Conservation (phyloP, 148 eudicot species). For the Cornus controversa region DNA sequence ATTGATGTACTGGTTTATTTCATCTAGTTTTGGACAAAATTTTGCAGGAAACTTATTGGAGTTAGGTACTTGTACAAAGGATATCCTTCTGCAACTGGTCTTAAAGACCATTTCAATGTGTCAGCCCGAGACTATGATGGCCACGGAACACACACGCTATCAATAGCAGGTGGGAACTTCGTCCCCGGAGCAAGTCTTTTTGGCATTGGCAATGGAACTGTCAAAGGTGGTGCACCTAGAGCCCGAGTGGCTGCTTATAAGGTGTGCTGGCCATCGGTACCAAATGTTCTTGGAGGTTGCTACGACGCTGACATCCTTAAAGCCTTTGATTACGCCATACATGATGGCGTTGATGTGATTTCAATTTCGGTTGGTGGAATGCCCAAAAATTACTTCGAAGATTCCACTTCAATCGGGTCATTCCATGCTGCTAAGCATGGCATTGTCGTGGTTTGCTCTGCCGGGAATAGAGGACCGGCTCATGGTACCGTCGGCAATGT, state of each 20-base stretch:
- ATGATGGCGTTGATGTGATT: too few relatives aligned
- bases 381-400: conserved; percentile 26
- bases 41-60: too few relatives aligned
- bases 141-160: conserved; percentile 15
- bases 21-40: too few relatives aligned
- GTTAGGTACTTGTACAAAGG: too few relatives aligned
- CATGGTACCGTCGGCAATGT: conserved; percentile 36
- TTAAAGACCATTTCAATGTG: too few relatives aligned
- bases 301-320: conserved; percentile 43
- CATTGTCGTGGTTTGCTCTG: conserved; percentile 51
- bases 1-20: too few relatives aligned
- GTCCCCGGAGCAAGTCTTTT: background rate
- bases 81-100: background rate
- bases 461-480: conserved; percentile 52
- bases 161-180: conserved; percentile 9
- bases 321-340: conserved; percentile 33
- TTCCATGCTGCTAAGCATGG: conserved; percentile 53
- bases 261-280: conserved; percentile 53
- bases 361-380: conserved; percentile 43
- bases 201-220: conserved; percentile 35
- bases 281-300: conserved; percentile 28
- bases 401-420: conserved; percentile 43
- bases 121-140: conserved; percentile 1
- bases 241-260: conserved; percentile 73
- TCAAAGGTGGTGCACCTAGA: conserved; percentile 63